Evolutionary conservation across 1,284 basidiomycete genomes (phyloP), one percentile per base, ranked within the genome.

Genomic region (Ustilago shanxiensis): DNA sequence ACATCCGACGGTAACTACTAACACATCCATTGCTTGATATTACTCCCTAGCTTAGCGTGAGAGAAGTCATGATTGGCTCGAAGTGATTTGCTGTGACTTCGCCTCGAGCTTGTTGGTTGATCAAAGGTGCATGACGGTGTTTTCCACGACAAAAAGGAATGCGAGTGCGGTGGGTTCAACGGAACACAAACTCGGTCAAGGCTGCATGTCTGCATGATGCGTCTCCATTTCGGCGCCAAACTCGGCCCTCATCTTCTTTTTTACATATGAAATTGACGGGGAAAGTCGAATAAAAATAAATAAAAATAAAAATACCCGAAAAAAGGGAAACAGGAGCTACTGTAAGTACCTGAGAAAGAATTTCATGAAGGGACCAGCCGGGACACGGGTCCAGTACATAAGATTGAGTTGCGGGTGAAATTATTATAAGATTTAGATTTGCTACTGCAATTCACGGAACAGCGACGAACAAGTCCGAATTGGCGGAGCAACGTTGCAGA

Each of bases 171-270:
- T 3, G 18, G 22, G 18, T 7, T 6, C 13, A 9, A 20, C 4
- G 22, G 51, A 35, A 33, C 29, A 29, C 22, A 29, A 18, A 10
- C 49, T 53, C 33, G 31, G 31, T 20, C 13, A 53, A 37, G n/a
- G n/a, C n/a, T n/a, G n/a, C n/a, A n/a, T n/a, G 31, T 20, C 9
- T 53, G 51, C 51, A 53, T 33, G 14, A 53, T 53, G 51, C 49
- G 28, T 51, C 26, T 39, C 24, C 11, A 29, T 14, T 20, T 47
- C 14, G 22, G 44, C 44, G 22, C 44, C 44, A 10, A 47, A 26
- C 16, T 51, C 49, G 28, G 9, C 8, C 49, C 28, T 31, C 28
- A 14, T 22, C 44, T 47, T 54, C n/a, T 7, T 20, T 13, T 9
- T 35, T 54, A 28, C 52, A 54, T 4, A n/a, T n/a, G n/a, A n/a